phyloP scores from a whole-genome alignment of 371 early-diverging fungal genomes.

The Smittium culicis region DNA sequence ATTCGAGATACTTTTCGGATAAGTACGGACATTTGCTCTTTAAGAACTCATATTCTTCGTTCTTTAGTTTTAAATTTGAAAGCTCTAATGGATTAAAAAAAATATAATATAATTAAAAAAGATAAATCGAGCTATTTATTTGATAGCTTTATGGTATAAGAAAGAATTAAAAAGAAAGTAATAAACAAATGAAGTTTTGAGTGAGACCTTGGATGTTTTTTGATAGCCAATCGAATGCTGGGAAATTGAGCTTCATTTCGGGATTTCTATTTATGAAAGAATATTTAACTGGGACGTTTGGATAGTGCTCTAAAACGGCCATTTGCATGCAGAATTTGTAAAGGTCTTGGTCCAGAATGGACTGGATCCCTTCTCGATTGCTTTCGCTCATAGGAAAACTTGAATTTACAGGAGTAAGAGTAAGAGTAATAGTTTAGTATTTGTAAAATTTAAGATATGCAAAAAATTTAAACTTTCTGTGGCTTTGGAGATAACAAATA shows the following conservation, averaged over 20 bases:
- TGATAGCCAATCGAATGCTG: constrained; percentile 36
- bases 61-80: constrained; percentile 31
- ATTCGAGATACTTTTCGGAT: constrained; percentile 40
- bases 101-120: no score
- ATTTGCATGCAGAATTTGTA: constrained; percentile 75
- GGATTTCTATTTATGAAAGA: constrained; percentile 51
- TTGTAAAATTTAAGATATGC: no score
- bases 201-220: constrained; percentile 6
- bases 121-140: constrained; percentile 12
- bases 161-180: no score
- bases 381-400: no score
- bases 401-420: no score
- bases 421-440: no score
- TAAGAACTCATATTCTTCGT: constrained; percentile 41
- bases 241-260: constrained; percentile 29
- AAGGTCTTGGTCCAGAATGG: constrained; percentile 59
- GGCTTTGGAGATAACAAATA: no score
- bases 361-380: constrained; percentile 18
- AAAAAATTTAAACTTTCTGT: no score
- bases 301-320: constrained; percentile 55
- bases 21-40: constrained; percentile 35
- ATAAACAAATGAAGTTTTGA: constrained; percentile 5
- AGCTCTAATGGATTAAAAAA: constrained; percentile 12
- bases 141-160: no score
- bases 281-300: constrained; percentile 45